Conservation (phyloP, 2,329 filamentous ascomycete species). For the Drechslerella stenobrocha region DNA sequence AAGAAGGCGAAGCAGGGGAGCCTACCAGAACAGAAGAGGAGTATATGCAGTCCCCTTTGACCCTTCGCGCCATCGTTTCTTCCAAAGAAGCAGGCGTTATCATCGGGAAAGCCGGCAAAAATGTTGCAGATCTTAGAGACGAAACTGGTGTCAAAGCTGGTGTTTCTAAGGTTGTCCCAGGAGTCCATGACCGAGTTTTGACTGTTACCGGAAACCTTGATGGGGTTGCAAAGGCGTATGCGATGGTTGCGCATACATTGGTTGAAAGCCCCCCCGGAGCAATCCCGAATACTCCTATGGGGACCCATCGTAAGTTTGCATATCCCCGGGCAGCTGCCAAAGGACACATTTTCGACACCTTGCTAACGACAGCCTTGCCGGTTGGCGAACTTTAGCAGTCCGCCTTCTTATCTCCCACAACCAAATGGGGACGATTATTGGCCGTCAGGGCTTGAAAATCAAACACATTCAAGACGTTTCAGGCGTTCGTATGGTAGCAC, state of each 20-base stretch:
- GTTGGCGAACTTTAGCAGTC: conserved; percentile 77
- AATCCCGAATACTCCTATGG: conserved; percentile 86
- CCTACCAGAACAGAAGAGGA: conserved; percentile 88
- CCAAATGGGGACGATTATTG: conserved; percentile 99
- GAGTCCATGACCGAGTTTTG: conserved; percentile 93
- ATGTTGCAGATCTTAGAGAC: conserved; percentile 93
- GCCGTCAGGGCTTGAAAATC: conserved; percentile 94
- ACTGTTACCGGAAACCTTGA: conserved; percentile 91
- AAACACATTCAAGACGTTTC: conserved; percentile 98
- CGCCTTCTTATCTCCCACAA: conserved; percentile 99
- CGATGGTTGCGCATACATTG: conserved; percentile 85
- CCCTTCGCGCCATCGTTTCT: conserved; percentile 93
- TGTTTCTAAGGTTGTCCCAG: conserved; percentile 97
- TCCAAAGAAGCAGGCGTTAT: conserved; percentile 99
- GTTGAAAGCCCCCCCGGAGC: conserved; percentile 84
- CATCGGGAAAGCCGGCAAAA: conserved; percentile 98
- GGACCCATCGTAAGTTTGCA: conserved; percentile 81
- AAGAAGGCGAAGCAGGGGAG: conserved; percentile 73
- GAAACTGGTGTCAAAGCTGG: conserved; percentile 98
- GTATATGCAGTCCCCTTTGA: conserved; percentile 88
- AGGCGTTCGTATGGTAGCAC: conserved; percentile 96
- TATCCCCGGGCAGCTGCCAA: conserved; percentile 2
- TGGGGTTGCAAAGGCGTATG: conserved; percentile 86
- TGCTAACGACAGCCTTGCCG: conserved; percentile 10
- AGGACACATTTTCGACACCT: conserved; percentile 3